A percentile compares a stretch with the other conserved stretches of the same genome.
These are phyloP conservation scores for Penicillium cinerascens DNA, from an alignment of 495 filamentous ascomycete species.

Conservation along the genomic window DNA sequence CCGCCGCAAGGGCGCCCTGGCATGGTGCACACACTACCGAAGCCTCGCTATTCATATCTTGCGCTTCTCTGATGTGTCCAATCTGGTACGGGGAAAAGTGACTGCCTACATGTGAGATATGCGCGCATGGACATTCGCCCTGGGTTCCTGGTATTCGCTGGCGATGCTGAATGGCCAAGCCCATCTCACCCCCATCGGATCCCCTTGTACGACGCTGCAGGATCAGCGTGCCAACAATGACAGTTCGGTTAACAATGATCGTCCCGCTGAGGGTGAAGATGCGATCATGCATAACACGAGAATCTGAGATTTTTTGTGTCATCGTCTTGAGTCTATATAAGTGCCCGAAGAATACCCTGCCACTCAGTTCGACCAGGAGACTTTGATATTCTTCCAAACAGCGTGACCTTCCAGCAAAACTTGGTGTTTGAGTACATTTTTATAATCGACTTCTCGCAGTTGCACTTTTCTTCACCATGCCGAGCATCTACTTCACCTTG, in stretches of 20 bases:
- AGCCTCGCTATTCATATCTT: not conserved
- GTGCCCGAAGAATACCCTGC: not conserved
- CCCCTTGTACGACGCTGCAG: not conserved
- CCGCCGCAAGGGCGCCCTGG: constrained; percentile 11
- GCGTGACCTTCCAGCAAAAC: not conserved
- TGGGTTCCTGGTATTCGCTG: constrained; percentile 2
- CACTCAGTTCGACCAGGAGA: not conserved
- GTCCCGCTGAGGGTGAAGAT: constrained; percentile 5
- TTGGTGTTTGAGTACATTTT: not conserved
- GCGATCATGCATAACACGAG: constrained; percentile 3
- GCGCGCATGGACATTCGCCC: constrained; percentile 5
- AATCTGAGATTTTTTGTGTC: not conserved
- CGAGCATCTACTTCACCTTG: constrained; percentile 11
- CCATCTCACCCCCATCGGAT: not conserved
- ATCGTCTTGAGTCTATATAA: not conserved
- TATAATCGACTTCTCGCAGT: not conserved
- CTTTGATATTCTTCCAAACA: not conserved
- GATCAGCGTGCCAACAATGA: constrained; percentile 7
- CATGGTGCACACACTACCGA: constrained; percentile 5
- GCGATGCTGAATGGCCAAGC: constrained; percentile 2
- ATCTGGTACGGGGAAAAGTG: constrained; percentile 6
- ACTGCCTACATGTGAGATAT: constrained; percentile 26
- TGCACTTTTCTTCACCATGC: constrained; percentile 10
- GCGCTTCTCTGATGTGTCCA: not conserved
- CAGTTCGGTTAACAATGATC: constrained; percentile 23